Evolutionary conservation across 2,329 filamentous ascomycete species (phyloP).

Genomic region (Triangularia verruculosa): DNA sequence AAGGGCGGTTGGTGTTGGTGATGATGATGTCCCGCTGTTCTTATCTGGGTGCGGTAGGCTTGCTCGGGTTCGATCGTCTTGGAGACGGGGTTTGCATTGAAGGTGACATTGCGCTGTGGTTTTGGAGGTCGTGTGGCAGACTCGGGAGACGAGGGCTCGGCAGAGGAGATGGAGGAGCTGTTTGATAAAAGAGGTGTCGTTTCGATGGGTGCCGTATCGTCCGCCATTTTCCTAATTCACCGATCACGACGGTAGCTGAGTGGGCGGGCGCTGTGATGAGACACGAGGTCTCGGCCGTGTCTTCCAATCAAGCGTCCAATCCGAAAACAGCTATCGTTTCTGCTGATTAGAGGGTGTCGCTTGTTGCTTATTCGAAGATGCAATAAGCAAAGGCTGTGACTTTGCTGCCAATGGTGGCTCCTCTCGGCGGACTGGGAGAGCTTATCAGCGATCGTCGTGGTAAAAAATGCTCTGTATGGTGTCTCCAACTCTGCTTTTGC

Average conservation of each 20-base stretch:
- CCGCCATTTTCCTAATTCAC: conserved; percentile 17
- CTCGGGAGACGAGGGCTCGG: conserved; percentile 18
- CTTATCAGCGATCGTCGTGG: not conserved
- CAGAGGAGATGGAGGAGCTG: conserved; percentile 25
- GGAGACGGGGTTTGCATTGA: conserved; percentile 68
- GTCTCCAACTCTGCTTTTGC: not conserved
- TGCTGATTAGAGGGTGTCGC: not conserved
- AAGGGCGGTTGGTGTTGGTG: conserved; percentile 28
- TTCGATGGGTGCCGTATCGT: conserved; percentile 1
- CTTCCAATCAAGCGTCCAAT: not conserved
- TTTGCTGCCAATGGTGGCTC: not conserved
- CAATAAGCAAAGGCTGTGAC: not conserved
- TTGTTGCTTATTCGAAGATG: not conserved
- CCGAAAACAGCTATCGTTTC: not conserved
- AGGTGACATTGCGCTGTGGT: conserved; percentile 66
- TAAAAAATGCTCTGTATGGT: not conserved
- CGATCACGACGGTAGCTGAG: not conserved
- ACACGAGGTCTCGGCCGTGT: not conserved
- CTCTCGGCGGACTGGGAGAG: not conserved
- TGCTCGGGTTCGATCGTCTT: conserved; percentile 56
- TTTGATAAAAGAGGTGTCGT: not conserved
- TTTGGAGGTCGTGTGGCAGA: conserved; percentile 34
- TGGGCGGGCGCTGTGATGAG: not conserved
- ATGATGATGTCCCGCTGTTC: conserved; percentile 27
- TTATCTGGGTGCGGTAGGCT: conserved; percentile 26